Percentiles rank a stretch among this genome's conserved stretches.
phyloP scores from a whole-genome alignment of 164 flowering plant genomes.

The Brasenia schreberi region DNA sequence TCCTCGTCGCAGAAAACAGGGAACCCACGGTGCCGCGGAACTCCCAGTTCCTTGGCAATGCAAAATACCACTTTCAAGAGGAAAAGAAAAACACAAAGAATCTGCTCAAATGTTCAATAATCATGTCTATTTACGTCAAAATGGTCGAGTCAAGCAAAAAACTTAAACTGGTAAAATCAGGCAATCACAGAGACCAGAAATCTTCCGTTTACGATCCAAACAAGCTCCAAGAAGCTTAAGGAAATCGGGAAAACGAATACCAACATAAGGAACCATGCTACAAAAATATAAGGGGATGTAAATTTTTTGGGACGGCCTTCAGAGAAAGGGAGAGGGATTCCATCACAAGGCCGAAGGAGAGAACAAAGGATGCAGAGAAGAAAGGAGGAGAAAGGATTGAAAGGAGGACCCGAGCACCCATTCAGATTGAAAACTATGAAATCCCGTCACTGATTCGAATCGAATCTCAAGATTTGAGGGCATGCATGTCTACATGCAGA shows the following conservation, averaged over 20 bases:
- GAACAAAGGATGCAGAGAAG: not conserved
- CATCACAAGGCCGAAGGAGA: conserved; percentile 1
- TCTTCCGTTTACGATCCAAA: not conserved
- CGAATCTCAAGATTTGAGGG: not conserved
- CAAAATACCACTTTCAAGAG: too few relatives aligned
- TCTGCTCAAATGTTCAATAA: too few relatives aligned
- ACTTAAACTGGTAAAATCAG: too few relatives aligned
- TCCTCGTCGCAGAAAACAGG: too few relatives aligned
- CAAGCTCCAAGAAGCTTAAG: not conserved
- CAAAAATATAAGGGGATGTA: not conserved
- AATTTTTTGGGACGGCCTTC: not conserved
- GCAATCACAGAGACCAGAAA: not conserved
- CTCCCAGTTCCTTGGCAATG: too few relatives aligned
- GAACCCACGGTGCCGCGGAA: too few relatives aligned
- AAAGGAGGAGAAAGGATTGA: not conserved
- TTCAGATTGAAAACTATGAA: conserved; percentile 4
- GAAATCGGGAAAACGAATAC: not conserved
- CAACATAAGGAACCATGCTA: not conserved
- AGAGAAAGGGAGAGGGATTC: conserved; percentile 1
- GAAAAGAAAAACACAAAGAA: too few relatives aligned
- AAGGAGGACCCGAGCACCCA: conserved; percentile 2
- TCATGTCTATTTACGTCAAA: too few relatives aligned
- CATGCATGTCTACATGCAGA: not conserved
- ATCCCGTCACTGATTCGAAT: not conserved
- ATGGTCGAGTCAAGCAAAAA: too few relatives aligned